phyloP scores from a whole-genome alignment of 129 eudicot genomes.

The Silybum marianum region DNA sequence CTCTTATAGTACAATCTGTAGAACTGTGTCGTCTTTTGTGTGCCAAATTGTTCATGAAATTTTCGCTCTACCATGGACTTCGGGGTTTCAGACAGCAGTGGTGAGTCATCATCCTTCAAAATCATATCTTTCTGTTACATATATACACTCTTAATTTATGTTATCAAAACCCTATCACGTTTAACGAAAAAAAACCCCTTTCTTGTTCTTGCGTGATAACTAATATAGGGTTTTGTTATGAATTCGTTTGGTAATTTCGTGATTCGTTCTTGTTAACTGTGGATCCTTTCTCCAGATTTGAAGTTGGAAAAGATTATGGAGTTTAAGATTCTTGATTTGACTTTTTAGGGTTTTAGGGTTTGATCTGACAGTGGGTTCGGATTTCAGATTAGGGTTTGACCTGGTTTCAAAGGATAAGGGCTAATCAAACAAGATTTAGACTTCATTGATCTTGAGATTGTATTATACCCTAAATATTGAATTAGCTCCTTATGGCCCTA shows the following conservation, averaged over 20 bases:
- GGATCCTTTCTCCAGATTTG: constrained; percentile 14
- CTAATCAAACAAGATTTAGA: too few relatives aligned
- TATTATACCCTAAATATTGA: not conserved
- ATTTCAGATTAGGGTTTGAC: constrained; percentile 1
- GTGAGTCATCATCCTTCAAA: constrained; percentile 39
- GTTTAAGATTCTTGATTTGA: constrained; percentile 18
- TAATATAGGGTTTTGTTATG: constrained; percentile 2
- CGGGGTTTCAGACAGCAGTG: constrained; percentile 61
- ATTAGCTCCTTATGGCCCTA: not conserved
- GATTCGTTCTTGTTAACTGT: constrained; percentile 3
- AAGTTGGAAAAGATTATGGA: constrained; percentile 3
- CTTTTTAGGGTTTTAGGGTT: constrained; percentile 37
- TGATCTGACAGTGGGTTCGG: constrained; percentile 13
- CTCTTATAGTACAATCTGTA: not conserved
- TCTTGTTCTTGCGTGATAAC: not conserved
- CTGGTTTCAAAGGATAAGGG: not conserved
- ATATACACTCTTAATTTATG: not conserved
- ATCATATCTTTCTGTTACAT: constrained; percentile 13
- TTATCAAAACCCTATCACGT: not conserved
- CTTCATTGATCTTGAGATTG: not conserved
- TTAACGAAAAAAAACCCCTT: constrained; percentile 7
- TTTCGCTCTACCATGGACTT: constrained; percentile 44
- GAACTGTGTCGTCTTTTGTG: not conserved
- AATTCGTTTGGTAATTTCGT: not conserved
- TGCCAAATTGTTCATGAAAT: constrained; percentile 38